A percentile compares a stretch with the other conserved stretches of the same genome.
phyloP scores from a whole-genome alignment of 257 asterid genomes.

The Paraleonurus japonicus region DNA sequence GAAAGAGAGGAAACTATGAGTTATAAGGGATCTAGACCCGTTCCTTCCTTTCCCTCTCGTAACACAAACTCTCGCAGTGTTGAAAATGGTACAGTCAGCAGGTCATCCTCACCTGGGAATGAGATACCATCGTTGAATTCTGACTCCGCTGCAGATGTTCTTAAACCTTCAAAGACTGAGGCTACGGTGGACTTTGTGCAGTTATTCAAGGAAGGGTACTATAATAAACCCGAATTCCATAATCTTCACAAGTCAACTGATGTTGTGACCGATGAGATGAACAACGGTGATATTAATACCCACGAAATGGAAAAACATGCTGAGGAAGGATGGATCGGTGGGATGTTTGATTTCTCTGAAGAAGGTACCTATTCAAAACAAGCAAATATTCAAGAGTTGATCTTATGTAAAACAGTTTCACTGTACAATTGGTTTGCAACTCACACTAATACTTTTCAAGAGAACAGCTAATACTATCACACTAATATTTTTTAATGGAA shows the following conservation, averaged over 20 bases:
- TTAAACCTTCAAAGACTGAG: constrained; percentile 19
- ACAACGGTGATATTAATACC: constrained; percentile 16
- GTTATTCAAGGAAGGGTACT: constrained; percentile 50
- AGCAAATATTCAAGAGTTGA: not conserved
- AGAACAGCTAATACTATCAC: too few relatives aligned
- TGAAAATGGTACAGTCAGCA: constrained; percentile 28
- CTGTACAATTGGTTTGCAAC: too few relatives aligned
- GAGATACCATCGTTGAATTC: constrained; percentile 30
- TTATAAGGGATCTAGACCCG: constrained; percentile 29
- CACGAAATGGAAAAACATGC: constrained; percentile 39
- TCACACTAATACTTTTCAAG: too few relatives aligned
- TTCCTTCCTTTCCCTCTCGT: constrained; percentile 24
- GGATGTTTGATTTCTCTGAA: constrained; percentile 66
- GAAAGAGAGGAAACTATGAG: constrained; percentile 25
- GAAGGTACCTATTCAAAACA: constrained; percentile 36
- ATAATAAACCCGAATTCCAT: constrained; percentile 34
- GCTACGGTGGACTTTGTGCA: constrained; percentile 40
- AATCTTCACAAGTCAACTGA: constrained; percentile 28
- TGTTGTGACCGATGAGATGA: constrained; percentile 27
- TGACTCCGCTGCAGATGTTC: constrained; percentile 24
- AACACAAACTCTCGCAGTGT: not conserved
- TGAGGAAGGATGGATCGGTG: constrained; percentile 64
- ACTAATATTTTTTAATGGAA: too few relatives aligned
- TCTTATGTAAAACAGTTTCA: too few relatives aligned
- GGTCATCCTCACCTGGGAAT: constrained; percentile 34